phyloP scores from a whole-genome alignment of 257 asterid species.

The Schizonepeta tenuifolia region DNA sequence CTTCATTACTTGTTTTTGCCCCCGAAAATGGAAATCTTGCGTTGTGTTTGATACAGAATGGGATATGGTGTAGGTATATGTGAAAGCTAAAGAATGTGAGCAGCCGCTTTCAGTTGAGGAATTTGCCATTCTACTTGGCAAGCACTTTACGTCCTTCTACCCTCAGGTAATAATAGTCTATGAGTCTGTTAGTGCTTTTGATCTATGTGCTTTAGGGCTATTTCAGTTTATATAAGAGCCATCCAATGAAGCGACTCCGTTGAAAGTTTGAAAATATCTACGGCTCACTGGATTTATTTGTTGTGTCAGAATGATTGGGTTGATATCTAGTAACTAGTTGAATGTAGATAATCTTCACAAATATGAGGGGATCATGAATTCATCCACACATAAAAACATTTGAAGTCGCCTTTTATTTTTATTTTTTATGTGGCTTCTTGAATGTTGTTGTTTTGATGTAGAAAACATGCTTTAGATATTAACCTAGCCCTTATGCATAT shows the following conservation, averaged over 20 bases:
- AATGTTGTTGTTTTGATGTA: not conserved
- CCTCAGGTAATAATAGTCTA: conserved; percentile 54
- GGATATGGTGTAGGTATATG: conserved; percentile 71
- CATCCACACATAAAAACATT: not conserved
- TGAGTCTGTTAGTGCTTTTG: conserved; percentile 6
- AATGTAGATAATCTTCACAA: not conserved
- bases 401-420: not conserved
- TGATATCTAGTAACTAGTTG: not conserved
- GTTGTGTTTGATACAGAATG: conserved; percentile 20
- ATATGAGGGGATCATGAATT: not conserved
- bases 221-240: not conserved
- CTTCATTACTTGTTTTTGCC: not conserved
- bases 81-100: conserved; percentile 86
- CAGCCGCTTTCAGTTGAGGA: conserved; percentile 74
- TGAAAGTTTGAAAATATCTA: not conserved
- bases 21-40: not conserved
- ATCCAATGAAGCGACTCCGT: not conserved
- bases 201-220: not conserved
- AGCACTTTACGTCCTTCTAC: conserved; percentile 82
- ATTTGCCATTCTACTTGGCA: conserved; percentile 85
- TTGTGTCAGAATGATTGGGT: conserved; percentile 12
- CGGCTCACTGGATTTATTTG: not conserved
- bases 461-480: not conserved
- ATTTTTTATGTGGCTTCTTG: conserved; percentile 21
- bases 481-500: not conserved